Evolutionary conservation across 2,329 filamentous ascomycete genomes (phyloP).

Genomic region (Aschersonia sp.): DNA sequence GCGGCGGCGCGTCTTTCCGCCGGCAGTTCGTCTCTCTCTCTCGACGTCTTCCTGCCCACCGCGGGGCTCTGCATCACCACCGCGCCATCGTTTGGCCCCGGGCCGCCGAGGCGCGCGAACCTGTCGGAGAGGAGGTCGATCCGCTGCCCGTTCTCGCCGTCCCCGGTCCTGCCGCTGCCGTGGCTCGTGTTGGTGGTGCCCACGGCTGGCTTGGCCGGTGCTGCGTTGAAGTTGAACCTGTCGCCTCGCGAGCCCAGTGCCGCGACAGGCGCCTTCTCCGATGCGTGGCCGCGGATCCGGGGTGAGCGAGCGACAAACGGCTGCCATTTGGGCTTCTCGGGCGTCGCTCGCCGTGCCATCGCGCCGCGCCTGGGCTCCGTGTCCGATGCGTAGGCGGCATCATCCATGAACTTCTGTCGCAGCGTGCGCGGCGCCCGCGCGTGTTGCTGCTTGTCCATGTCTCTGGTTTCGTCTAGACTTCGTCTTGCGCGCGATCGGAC

Average conservation of each 20-base stretch:
- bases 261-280: conserved; percentile 7
- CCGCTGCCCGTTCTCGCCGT: conserved; percentile 14
- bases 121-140: conserved; percentile 31
- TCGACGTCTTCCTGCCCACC: conserved; percentile 19
- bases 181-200: not conserved
- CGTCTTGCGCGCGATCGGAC: not conserved
- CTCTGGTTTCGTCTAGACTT: conserved; percentile 5
- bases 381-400: conserved; percentile 7
- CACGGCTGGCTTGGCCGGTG: too few species aligned
- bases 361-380: conserved; percentile 5
- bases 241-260: too few species aligned
- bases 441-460: not conserved
- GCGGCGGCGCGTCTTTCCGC: conserved; percentile 38
- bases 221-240: too few species aligned
- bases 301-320: conserved; percentile 26
- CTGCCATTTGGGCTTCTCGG: conserved; percentile 23
- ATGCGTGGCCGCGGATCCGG: conserved; percentile 11
- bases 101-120: conserved; percentile 29
- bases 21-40: conserved; percentile 28
- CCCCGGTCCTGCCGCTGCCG: not conserved
- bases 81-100: conserved; percentile 14
- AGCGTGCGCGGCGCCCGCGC: conserved; percentile 11
- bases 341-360: conserved; percentile 11
- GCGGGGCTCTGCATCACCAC: not conserved
- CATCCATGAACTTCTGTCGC: conserved; percentile 20